Conservation (phyloP, 208 protist genomes). For the Leishmania braziliensis region DNA sequence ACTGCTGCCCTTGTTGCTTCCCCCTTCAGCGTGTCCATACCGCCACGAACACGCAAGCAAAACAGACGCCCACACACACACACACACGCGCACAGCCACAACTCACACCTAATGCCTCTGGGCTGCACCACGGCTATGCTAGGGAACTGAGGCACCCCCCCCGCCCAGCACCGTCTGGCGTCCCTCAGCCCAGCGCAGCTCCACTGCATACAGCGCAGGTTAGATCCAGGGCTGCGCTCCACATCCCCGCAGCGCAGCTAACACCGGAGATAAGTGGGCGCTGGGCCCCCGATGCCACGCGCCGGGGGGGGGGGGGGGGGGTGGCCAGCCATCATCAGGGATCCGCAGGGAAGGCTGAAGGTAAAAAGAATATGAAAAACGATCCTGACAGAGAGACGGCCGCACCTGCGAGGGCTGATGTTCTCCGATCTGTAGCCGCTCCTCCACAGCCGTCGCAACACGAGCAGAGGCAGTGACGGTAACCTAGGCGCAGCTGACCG, state of each 20-base stretch:
- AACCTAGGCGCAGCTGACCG: constrained; percentile 6
- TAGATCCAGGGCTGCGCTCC: not conserved
- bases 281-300: not conserved
- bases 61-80: not conserved
- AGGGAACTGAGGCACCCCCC: not conserved
- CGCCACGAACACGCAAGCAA: not conserved
- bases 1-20: not conserved
- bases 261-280: no score
- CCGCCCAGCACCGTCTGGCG: not conserved
- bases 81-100: not conserved
- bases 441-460: not conserved
- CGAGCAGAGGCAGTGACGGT: not conserved
- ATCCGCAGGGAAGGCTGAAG: no score
- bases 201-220: not conserved
- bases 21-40: not conserved
- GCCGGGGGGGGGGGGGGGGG: not conserved
- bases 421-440: not conserved
- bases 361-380: no score
- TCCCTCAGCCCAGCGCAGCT: not conserved
- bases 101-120: not conserved
- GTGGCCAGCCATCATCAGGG: no score
- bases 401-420: no score
- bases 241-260: not conserved
- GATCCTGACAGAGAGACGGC: no score
- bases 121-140: not conserved